Evolutionary conservation across 2,329 filamentous ascomycete genomes (phyloP).

Genomic region (Diaporthe vexans): DNA sequence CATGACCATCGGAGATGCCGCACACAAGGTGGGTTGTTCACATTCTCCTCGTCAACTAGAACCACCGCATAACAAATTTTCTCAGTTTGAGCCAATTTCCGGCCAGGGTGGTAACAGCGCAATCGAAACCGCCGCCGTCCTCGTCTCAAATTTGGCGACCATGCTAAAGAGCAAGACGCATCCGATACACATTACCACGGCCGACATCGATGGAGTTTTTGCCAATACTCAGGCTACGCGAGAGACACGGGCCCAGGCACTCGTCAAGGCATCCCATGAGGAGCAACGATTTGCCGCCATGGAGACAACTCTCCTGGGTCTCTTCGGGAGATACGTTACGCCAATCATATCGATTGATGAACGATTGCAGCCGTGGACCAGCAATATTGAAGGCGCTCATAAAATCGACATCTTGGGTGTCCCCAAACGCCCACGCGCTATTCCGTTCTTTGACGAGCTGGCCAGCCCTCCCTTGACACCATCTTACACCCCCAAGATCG

Average conservation of each 20-base stretch:
- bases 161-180: constrained; percentile 15
- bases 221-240: constrained; percentile 35
- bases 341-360: constrained; percentile 33
- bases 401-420: constrained; percentile 8
- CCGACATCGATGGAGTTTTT: constrained; percentile 34
- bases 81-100: constrained; percentile 45
- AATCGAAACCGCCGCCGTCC: constrained; percentile 46
- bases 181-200: constrained; percentile 18
- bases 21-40: constrained; percentile 48
- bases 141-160: constrained; percentile 42
- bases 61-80: not conserved
- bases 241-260: not conserved
- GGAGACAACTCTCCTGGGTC: constrained; percentile 31
- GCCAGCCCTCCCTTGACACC: not conserved
- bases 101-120: constrained; percentile 48
- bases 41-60: not conserved
- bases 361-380: not conserved
- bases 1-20: constrained; percentile 50
- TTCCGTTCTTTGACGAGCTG: constrained; percentile 9
- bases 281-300: constrained; percentile 40
- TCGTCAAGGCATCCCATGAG: constrained; percentile 38
- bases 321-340: constrained; percentile 3
- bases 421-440: not conserved
- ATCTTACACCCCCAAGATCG: not conserved
- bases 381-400: not conserved